A percentile compares a stretch with the other conserved stretches of the same genome.
phyloP scores from a whole-genome alignment of 345 rosid species.

The Durio zibethinus region DNA sequence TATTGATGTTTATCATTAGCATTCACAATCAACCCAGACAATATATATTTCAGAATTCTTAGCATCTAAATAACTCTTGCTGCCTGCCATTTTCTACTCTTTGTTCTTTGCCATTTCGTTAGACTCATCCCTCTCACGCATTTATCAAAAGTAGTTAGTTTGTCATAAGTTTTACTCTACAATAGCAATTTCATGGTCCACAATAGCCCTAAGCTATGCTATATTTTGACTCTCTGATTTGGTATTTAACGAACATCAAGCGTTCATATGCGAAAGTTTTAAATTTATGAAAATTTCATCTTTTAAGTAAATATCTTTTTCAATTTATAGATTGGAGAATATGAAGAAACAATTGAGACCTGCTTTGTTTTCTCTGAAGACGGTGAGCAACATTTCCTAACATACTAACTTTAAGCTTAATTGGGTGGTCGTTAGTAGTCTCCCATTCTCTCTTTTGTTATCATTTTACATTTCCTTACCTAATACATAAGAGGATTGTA shows the following conservation, averaged over 20 bases:
- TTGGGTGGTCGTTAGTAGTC: neutral
- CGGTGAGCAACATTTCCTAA: slow-evolving; percentile 30
- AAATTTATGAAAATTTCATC: neutral
- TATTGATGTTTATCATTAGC: neutral
- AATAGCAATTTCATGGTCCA: neutral
- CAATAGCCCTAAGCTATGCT: neutral
- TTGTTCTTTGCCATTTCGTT: neutral
- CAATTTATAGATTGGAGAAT: slow-evolving; percentile 46
- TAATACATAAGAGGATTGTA: neutral
- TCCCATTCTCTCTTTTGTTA: neutral
- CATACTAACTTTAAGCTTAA: neutral
- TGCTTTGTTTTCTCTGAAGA: slow-evolving; percentile 47
- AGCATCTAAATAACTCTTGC: neutral
- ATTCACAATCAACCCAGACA: neutral
- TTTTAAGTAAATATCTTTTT: neutral
- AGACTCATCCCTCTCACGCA: neutral
- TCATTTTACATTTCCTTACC: neutral
- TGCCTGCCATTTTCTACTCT: neutral
- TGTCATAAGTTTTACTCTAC: neutral
- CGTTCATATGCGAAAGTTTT: neutral
- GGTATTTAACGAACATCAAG: neutral
- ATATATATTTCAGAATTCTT: neutral
- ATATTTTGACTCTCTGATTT: neutral
- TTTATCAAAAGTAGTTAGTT: neutral
- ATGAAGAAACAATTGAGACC: slow-evolving; percentile 61